A percentile compares a stretch with the other conserved stretches of the same genome.
Conservation (phyloP, 768 basidiomycete genomes). For the Pleurotus ostreatus region DNA sequence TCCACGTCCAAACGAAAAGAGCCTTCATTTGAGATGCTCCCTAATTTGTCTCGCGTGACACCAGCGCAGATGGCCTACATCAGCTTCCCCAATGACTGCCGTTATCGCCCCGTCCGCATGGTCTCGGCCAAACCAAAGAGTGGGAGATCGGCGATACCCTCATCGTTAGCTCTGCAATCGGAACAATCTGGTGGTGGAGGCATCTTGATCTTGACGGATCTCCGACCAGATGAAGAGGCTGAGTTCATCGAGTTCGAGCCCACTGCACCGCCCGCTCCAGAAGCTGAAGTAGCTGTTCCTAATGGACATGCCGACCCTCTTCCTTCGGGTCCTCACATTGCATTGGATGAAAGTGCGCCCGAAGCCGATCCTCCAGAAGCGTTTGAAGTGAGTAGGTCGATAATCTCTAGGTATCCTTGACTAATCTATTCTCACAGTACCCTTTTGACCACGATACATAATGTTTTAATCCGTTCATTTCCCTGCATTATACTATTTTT, state of each 20-base stretch:
- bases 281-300: conserved; percentile 20
- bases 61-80: conserved; percentile 85
- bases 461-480: conserved; percentile 22
- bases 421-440: conserved; percentile 46
- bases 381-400: conserved; percentile 67
- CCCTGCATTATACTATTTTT: conserved; percentile 7
- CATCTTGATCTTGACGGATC: conserved; percentile 80
- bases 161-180: conserved; percentile 31
- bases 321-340: conserved; percentile 51
- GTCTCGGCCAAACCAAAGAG: conserved; percentile 50
- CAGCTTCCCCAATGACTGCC: conserved; percentile 70
- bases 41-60: conserved; percentile 91
- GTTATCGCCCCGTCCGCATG: conserved; percentile 87
- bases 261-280: conserved; percentile 22
- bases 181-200: conserved; percentile 81
- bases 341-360: conserved; percentile 64
- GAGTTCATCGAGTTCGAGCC: conserved; percentile 68
- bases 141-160: conserved; percentile 27
- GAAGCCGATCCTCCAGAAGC: conserved; percentile 75
- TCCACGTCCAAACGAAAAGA: conserved; percentile 60
- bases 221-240: conserved; percentile 60
- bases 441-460: conserved; percentile 64
- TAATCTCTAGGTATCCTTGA: conserved; percentile 3
- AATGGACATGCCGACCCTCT: conserved; percentile 26
- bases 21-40: conserved; percentile 66